Evolutionary conservation across 83 land plant genomes (phyloP), one percentile per base, ranked within the genome.

Genomic region (Picea mariana): DNA sequence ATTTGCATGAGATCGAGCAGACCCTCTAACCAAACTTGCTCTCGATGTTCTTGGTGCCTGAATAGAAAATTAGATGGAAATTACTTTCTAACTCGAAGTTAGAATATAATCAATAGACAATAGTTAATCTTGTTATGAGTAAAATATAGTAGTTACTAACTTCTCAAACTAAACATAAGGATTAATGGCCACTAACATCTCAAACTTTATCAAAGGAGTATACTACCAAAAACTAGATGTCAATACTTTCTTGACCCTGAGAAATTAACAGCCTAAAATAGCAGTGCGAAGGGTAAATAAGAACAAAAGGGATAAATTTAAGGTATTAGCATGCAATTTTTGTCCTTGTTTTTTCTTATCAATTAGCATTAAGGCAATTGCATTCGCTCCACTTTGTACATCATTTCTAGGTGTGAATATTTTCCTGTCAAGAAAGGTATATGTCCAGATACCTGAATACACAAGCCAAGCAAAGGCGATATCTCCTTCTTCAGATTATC

Each of bases 401-500:
- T 24, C 34, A 5, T 31, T 68, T 68, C 15, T 68, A 68, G 81
- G 24, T 12, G 78, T 8, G 65, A 42, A 1, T 52, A 34, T 17
- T 55, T 55, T 55, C 34, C 2, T 21, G 16, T 38, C 12, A 38
- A 80, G 76, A 18, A 0, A 79, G 44, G 71, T 16, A 64, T 15
- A 65, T 16, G 16, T 61, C 18, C 75, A 47, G 79, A 49, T 79
- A 97, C 99, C 96, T 97, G 99, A 79, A 97, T 97, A 61, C 99
- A 97, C 18, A 90, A 79, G 20, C 94, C 93, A 78, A 97, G 98
- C 85, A 95, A 59, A 0, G 98, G 96, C 5, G 99, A 92, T 62
- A 97, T 92, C 75, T 97, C 99, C 87, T 97, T 97, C 87, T 97
- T 97, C 80, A 97, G 80, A 65, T 91, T 97, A 85, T 97, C 99